Base-by-base conservation (phyloP, 257 asterid species). In the Penstemon barbatus region DNA sequence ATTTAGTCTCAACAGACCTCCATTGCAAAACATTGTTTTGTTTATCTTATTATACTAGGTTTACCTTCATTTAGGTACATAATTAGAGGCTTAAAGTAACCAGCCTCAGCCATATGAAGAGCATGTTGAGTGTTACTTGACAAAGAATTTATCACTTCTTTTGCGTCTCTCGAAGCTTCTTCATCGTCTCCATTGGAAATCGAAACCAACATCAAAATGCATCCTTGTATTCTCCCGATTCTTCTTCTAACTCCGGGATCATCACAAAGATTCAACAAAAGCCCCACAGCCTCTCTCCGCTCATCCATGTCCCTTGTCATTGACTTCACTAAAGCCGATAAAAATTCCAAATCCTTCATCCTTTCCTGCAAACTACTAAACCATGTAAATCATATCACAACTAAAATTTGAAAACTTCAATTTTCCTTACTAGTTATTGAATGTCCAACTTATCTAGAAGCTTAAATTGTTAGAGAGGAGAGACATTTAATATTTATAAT, bases 71-170 rank as follows among this genome's bases (percentile, higher is more conserved):
- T 84, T 37, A 90, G 82, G 81, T 84, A 83, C 57, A 76, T 85
- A 61, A 90, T 79, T 12, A 90, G 77, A 57, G 98, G 98, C 80
- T 77, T 86, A 83, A 90, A 93, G 68, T 86, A 93, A 57, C 96
- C 95, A 38, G 98, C 98, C 74, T 90, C 98, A 8, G 98, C 97
- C 93, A 93, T 93, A 76, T 93, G 87, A 66, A 90, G 91, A 72
- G 86, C 95, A 80, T 86, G 85, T 55, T 93, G 97, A 64, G 92
- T 76, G 70, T 85, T 93, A 74, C 74, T 74, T 4, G 98, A 86
- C 82, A 93, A 73, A 13, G 79, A 57, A 80, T 80, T 79, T 13
- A 93, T 75, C 72, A 93, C 63, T 63, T 57, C 71, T 63, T 68
- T 80, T 7, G 97, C 96, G 74, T 88, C 83, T 55, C 44, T 68